Evolutionary conservation across 2,329 filamentous ascomycete species (phyloP), one percentile per base, ranked within the genome.

Genomic region (Mollisia scopiformis): DNA sequence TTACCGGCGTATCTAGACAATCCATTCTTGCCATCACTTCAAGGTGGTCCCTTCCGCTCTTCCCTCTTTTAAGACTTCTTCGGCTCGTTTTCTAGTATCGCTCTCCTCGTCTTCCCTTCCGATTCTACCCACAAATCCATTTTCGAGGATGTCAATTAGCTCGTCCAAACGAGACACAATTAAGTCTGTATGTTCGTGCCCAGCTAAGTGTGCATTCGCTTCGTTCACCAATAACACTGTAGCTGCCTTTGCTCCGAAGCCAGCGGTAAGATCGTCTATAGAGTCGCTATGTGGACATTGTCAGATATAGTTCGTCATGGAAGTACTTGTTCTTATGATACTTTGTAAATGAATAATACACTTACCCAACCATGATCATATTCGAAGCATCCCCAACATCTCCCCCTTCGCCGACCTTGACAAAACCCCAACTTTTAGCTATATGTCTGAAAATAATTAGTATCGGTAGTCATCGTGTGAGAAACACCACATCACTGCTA

Each of bases 221-320:
- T 91, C 86, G 71, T 96, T 96, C 16, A 89, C 83, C 47, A 99
- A 79, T 72, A 98, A 73, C n/a, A 98, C 93, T 0, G 95, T 98
- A 33, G 92, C 90, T 1, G 93, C 92, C 1, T 94, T 94, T 0
- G 94, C 94, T 55, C 81, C 82, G 62, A 89, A 84, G 0, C 95
- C 94, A 0, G 94, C 92, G 7, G 89, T 91, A 86, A 98, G 96
- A 73, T 99, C 95, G 74, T 98, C 95, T 58, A 96, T 86, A 16
- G 89, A 93, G 73, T 94, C 91, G 3, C 90, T 90, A 23, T 82
- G 6, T 37, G 11, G 10, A 31, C 30, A 23, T 37, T 31, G 6
- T 33, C 8, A 35, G 37, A 7, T 35, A 27, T 35, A 14, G 19
- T 5, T 27, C 10, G 47, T 4, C 4, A 10, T 28, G 19, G n/a